Base-by-base conservation (phyloP, 78 protist species). In the Dictyostelium firmibasis region DNA sequence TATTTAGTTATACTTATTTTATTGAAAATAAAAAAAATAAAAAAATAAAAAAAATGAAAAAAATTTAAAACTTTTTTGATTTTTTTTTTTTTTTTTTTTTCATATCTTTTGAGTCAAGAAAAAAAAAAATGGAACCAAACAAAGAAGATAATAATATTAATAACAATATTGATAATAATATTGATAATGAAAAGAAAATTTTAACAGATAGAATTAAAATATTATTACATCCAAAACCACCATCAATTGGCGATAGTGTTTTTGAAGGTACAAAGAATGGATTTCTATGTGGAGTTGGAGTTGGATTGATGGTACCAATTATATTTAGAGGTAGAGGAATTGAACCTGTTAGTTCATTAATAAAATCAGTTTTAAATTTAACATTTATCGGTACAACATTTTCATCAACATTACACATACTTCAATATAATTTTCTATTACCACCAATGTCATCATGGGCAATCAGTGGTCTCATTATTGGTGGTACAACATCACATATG, bases 341-440 rank as follows among this genome's bases (percentile, higher is more conserved):
- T 3, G 84, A 86, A 47, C 72, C 75, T 7, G 67, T 76, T 4
- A 7, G 41, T 14, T 57, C 92, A 33, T 13, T 77, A 18, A 8
- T 76, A n/a, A 86, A 86, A 33, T 25, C 50, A 4, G 84, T 77
- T 23, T 36, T 76, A 43, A 86, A 74, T 38, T 31, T 60, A 67
- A 57, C 92, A 53, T 76, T 86, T 33, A 57, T 86, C 0, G 92
- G 92, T 36, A 57, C 78, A 10, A 29, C 78, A 8, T 77, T 74
- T 20, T 9, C 20, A 44, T 83, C 85, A n/a, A 86, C 92, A 4
- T 36, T 50, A n/a, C 81, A 86, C 29, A 18, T 35, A 27, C 31
- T 86, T n/a, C 75, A 86, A 27, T 27, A 60, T 57, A 43, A 43
- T 43, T 9, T 86, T 4, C n/a, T 57, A 33, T 20, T 86, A 33